Conservation (phyloP, 192 early-diverging fungal species). For the Coemansia sp. region DNA sequence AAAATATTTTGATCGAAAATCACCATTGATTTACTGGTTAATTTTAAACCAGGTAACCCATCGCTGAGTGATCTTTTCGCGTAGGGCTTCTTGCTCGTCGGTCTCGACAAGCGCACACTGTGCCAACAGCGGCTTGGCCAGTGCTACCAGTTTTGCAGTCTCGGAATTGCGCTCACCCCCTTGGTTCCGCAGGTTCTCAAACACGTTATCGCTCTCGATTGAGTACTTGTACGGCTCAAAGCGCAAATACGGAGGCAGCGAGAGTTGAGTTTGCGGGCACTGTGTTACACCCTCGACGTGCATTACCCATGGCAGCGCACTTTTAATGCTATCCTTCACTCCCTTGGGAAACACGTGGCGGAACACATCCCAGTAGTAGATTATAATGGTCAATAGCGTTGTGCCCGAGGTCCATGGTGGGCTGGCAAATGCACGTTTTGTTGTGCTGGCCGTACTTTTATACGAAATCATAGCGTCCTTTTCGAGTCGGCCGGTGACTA, state of each 20-base stretch:
- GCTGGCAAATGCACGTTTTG: slow-evolving; percentile 9
- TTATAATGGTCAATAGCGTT: slow-evolving; percentile 27
- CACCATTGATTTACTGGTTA: slow-evolving; percentile 6
- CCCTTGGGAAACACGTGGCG: slow-evolving; percentile 16
- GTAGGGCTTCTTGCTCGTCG: slow-evolving; percentile 16
- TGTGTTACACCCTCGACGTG: slow-evolving; percentile 19
- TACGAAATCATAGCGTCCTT: slow-evolving; percentile 8
- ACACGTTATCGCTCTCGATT: slow-evolving; percentile 7
- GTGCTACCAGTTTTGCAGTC: slow-evolving; percentile 20
- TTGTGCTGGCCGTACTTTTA: neutral
- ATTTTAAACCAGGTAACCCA: slow-evolving; percentile 30
- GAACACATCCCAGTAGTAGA: slow-evolving; percentile 32
- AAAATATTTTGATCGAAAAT: slow-evolving; percentile 1
- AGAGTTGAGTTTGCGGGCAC: slow-evolving; percentile 22
- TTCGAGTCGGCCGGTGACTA: slow-evolving; percentile 24
- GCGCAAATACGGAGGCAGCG: slow-evolving; percentile 24
- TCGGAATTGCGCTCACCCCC: slow-evolving; percentile 16
- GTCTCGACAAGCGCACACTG: slow-evolving; percentile 36
- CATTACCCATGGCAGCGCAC: slow-evolving; percentile 43
- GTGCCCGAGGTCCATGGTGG: slow-evolving; percentile 47
- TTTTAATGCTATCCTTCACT: slow-evolving; percentile 9
- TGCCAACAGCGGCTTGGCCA: slow-evolving; percentile 28
- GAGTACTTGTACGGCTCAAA: slow-evolving; percentile 23
- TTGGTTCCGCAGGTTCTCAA: slow-evolving; percentile 14
- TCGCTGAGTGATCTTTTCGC: slow-evolving; percentile 15